These are phyloP conservation scores for Fusarium sulawesiense DNA, from an alignment of 2,329 filamentous ascomycete species.

Conservation along the genomic window DNA sequence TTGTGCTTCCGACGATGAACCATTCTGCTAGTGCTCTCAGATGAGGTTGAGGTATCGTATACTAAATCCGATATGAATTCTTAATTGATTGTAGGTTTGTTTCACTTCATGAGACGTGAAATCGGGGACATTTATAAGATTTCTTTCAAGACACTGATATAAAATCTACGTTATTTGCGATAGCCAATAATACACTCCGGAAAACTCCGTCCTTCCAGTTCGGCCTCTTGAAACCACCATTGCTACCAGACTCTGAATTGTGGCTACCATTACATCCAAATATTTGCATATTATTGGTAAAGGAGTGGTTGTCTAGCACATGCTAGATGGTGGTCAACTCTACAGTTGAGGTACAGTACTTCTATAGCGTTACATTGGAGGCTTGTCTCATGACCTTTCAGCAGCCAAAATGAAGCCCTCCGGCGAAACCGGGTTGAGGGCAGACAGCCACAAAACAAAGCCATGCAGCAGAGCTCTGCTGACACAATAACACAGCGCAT, in stretches of 20 bases:
- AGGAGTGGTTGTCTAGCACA: background rate
- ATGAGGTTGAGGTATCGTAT: fast-evolving
- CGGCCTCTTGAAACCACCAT: too few species aligned
- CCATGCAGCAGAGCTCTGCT: background rate
- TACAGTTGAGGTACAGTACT: background rate
- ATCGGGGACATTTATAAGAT: background rate
- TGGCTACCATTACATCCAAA: background rate
- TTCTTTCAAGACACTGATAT: too few species aligned
- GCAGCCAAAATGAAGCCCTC: too few species aligned
- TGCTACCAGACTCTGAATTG: too few species aligned
- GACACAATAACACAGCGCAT: background rate
- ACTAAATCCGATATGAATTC: too few species aligned
- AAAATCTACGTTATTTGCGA: background rate
- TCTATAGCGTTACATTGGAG: background rate
- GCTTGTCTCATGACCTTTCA: background rate
- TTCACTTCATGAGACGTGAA: fast-evolving
- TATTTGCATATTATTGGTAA: background rate
- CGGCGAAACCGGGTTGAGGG: background rate
- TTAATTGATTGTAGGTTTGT: too few species aligned
- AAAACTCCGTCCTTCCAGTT: background rate
- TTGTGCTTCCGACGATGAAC: background rate
- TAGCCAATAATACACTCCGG: background rate
- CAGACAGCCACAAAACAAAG: background rate
- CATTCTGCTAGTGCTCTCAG: background rate
- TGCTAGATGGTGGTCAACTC: background rate